phyloP scores from a whole-genome alignment of 495 filamentous ascomycete species.

The Thozetella sp. region DNA sequence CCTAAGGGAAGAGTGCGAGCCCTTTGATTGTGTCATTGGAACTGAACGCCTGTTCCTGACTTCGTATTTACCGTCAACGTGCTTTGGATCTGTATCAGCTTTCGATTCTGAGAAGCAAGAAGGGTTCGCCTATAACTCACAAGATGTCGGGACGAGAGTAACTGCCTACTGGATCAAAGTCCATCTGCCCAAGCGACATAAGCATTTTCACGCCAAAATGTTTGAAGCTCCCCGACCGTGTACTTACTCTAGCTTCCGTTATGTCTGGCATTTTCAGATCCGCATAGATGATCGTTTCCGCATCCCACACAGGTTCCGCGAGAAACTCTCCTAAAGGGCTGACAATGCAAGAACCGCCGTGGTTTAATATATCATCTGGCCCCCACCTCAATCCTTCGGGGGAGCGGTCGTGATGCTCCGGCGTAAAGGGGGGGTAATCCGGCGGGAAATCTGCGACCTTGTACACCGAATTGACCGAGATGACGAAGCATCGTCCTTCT shows the following conservation, averaged over 20 bases:
- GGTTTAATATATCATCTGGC: slow-evolving; percentile 35
- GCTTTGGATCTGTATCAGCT: slow-evolving; percentile 16
- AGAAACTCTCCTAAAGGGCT: slow-evolving; percentile 36
- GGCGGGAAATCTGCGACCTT: slow-evolving; percentile 42
- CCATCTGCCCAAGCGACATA: slow-evolving; percentile 24
- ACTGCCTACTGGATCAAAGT: slow-evolving; percentile 43
- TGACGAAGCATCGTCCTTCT: slow-evolving; percentile 42
- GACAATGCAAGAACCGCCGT: slow-evolving; percentile 38
- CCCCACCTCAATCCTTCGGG: slow-evolving; percentile 36
- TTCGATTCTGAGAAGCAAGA: background rate
- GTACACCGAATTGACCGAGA: slow-evolving; percentile 38
- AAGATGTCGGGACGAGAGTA: slow-evolving; percentile 43
- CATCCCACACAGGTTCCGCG: slow-evolving; percentile 39
- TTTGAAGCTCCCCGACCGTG: background rate
- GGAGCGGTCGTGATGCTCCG: slow-evolving; percentile 32
- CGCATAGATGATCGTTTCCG: slow-evolving; percentile 38
- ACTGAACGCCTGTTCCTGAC: slow-evolving; percentile 30
- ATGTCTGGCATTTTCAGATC: slow-evolving; percentile 31
- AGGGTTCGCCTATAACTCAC: slow-evolving; percentile 20
- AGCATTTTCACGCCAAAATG: background rate
- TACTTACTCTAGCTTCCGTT: slow-evolving; percentile 35
- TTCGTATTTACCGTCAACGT: slow-evolving; percentile 37
- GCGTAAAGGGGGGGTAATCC: slow-evolving; percentile 42
- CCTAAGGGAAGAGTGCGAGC: background rate
- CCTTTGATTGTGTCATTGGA: slow-evolving; percentile 5